Base-by-base conservation (phyloP, 768 basidiomycete species). In the Phanerodontia chrysosporium region DNA sequence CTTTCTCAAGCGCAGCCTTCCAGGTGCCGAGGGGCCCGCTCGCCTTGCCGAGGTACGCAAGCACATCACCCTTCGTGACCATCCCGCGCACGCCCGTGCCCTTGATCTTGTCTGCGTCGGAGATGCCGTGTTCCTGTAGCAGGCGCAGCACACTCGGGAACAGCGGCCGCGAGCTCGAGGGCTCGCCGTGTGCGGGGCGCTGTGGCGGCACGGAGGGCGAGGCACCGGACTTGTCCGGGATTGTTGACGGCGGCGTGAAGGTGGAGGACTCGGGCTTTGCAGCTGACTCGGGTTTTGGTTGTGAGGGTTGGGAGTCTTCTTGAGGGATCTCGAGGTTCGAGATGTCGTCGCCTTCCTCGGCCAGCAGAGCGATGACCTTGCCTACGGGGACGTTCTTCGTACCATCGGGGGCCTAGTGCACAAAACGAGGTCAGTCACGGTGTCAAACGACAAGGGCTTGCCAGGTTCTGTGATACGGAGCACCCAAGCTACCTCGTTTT, bases 341-440 rank as follows among this genome's bases (percentile, higher is more conserved):
- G 59, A 98, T 86, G 72, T 98, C 91, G 73, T 99, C 96, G 8
- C 96, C 96, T 72, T 95, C 92, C 70, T 99, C 95, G 27, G 93
- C 95, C 8, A 98, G 82, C 45, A 99, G 78, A 1, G 94, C 96
- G 66, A 99, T 98, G 22, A 87, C 72, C 70, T 87, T 87, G 48
- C 97, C 97, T 46, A 98, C 90, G 0, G 86, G 80, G 56, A 99
- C 80, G 67, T 88, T 87, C 69, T 94, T 92, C 1, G 90, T 74
- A 49, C 95, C 95, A 51, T 92, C 90, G 29, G 78, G 79, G 45
- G 79, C 72, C 92, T 94, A 71, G 14, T 18, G 12, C 10, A n/a
- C 14, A 30, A 10, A 27, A 14, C n/a, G 32, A n/a, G n/a, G 29
- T 51, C 49, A 28, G 21, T 5, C 9, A 28, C 39, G 13, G 25